Conservation (phyloP, 23 red algal genomes). For the Gracilaria domingensis region DNA sequence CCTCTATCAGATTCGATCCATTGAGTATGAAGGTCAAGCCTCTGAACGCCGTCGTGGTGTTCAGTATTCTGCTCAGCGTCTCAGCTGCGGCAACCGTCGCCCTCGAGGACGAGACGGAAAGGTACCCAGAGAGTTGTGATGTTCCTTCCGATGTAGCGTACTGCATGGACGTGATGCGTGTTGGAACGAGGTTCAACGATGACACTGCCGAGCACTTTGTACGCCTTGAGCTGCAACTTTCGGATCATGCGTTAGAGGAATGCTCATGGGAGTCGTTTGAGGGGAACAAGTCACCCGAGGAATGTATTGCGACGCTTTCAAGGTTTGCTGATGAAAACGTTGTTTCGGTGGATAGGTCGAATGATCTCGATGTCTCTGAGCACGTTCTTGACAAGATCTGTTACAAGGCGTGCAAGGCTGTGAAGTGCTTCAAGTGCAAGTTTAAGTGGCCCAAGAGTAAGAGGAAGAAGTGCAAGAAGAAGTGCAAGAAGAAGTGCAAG, state of each 20-base stretch:
- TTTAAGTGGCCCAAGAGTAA: constrained; percentile 19
- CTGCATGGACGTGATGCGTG: constrained; percentile 46
- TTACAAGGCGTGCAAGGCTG: constrained; percentile 17
- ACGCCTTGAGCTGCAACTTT: background rate
- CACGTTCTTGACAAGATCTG: constrained; percentile 9
- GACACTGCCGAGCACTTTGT: constrained; percentile 2
- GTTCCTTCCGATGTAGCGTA: constrained; percentile 31
- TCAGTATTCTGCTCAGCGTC: background rate
- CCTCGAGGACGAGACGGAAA: background rate
- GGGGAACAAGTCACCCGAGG: background rate
- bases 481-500: constrained; percentile 30
- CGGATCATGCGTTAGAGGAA: constrained; percentile 27
- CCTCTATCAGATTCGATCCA: too few species aligned
- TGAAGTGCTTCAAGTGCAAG: constrained; percentile 37
- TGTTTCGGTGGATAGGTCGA: background rate
- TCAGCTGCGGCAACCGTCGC: background rate
- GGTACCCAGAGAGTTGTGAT: background rate
- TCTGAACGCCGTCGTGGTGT: background rate
- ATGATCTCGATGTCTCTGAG: constrained; percentile 28
- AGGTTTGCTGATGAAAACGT: background rate
- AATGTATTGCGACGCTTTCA: constrained; percentile 31
- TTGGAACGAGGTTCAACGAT: constrained; percentile 10
- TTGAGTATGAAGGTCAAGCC: background rate
- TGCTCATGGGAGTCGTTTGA: constrained; percentile 39
- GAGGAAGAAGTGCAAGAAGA: constrained; percentile 50